Percentiles rank a stretch among this genome's conserved stretches.
These are phyloP conservation scores for Monosporascus ibericus DNA, from an alignment of 2,329 filamentous ascomycete genomes.

Conservation along the genomic window DNA sequence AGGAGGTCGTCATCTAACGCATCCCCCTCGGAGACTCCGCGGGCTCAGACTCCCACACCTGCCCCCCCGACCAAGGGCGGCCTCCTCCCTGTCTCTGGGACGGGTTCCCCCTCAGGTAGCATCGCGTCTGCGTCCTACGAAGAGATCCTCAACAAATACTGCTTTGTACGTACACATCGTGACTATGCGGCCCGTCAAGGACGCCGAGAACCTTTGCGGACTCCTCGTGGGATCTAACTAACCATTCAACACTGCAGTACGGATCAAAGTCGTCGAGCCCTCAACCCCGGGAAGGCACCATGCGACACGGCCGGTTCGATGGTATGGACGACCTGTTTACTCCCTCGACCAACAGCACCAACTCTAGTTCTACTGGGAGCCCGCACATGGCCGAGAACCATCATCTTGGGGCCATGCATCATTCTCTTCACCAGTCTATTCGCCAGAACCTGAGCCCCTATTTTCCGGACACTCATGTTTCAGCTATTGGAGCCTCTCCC, in stretches of 20 bases:
- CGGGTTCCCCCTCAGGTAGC: conserved; percentile 45
- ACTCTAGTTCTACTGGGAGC: conserved; percentile 31
- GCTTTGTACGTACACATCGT: conserved; percentile 81
- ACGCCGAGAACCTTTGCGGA: conserved; percentile 9
- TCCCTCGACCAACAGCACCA: conserved; percentile 28
- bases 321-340: conserved; percentile 30
- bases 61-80: conserved; percentile 17
- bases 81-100: conserved; percentile 28
- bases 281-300: conserved; percentile 41
- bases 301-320: conserved; percentile 37
- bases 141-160: conserved; percentile 97
- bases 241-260: conserved; percentile 39
- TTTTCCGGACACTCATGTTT: conserved; percentile 25
- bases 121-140: conserved; percentile 88
- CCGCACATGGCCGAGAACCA: conserved; percentile 30
- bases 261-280: conserved; percentile 53
- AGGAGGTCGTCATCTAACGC: conserved; percentile 28
- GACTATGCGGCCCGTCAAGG: conserved; percentile 9
- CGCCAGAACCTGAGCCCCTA: conserved; percentile 30
- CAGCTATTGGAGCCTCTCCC: conserved; percentile 26
- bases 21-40: conserved; percentile 8
- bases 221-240: conserved; percentile 13
- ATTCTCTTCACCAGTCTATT: conserved; percentile 33
- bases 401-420: conserved; percentile 33
- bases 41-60: conserved; percentile 5